A percentile compares a stretch with the other conserved stretches of the same genome.
These are phyloP conservation scores for Aschersonia sp. DNA, from an alignment of 2,329 filamentous ascomycete genomes.

Conservation along the genomic window DNA sequence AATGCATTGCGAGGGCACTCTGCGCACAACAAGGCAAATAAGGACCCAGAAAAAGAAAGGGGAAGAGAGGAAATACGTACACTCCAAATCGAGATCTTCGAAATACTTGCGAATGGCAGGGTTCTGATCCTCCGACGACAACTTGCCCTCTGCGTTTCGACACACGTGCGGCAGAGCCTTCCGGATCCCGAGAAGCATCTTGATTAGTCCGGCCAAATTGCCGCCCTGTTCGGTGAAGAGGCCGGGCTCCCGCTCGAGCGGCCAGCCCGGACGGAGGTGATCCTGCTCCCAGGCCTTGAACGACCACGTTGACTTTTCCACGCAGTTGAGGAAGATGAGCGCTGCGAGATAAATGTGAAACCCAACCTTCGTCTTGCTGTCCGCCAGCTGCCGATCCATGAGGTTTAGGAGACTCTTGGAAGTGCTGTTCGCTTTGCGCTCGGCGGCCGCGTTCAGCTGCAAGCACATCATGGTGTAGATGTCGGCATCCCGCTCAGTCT, in stretches of 20 bases:
- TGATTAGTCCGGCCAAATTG: slow-evolving; percentile 40
- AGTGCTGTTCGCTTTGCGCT: slow-evolving; percentile 45
- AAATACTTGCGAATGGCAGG: slow-evolving; percentile 36
- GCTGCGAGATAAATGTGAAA: slow-evolving; percentile 48
- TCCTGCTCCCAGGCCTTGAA: slow-evolving; percentile 55
- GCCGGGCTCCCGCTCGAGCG: slow-evolving; percentile 39
- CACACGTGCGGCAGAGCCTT: slow-evolving; percentile 41
- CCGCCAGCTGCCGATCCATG: slow-evolving; percentile 46
- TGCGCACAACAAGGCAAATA: too few species aligned
- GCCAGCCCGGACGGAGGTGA: slow-evolving; percentile 44
- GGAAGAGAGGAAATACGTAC: slow-evolving; percentile 24
- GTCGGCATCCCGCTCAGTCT: slow-evolving; percentile 34
- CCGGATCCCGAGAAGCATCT: slow-evolving; percentile 47
- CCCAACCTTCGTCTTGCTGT: slow-evolving; percentile 43
- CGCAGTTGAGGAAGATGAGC: slow-evolving; percentile 47
- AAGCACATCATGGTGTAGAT: slow-evolving; percentile 47
- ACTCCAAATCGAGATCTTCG: slow-evolving; percentile 38
- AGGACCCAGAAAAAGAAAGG: not conserved
- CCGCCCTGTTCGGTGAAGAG: slow-evolving; percentile 45
- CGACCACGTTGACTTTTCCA: slow-evolving; percentile 54
- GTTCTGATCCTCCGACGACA: slow-evolving; percentile 31
- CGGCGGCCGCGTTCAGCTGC: slow-evolving; percentile 49
- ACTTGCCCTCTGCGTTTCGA: slow-evolving; percentile 29
- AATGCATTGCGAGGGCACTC: not conserved
- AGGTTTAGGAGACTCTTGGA: slow-evolving; percentile 43